A percentile compares a stretch with the other conserved stretches of the same genome.
Conservation (phyloP, 129 eudicot genomes). For the Centaurea solstitialis region DNA sequence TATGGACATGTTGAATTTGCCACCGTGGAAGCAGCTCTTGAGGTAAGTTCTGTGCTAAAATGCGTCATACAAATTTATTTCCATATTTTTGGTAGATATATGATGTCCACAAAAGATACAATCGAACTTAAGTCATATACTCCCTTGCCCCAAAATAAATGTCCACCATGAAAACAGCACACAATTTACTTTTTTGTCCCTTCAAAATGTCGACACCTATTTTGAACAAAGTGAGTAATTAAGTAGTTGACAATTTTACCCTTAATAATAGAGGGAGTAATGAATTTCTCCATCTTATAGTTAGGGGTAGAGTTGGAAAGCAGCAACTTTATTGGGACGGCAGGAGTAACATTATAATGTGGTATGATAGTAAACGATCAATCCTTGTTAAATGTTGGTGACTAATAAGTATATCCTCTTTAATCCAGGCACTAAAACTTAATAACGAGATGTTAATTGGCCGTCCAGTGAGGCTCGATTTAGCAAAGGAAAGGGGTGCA, state of each 20-base stretch:
- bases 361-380: neutral
- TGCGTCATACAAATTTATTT: neutral
- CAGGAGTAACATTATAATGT: neutral
- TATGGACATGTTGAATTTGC: conserved; percentile 94
- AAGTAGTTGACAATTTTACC: neutral
- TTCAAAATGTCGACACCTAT: neutral
- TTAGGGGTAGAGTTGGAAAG: neutral
- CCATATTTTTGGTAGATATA: neutral
- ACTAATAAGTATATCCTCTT: neutral
- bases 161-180: neutral
- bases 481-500: conserved; percentile 67
- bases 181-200: neutral
- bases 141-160: too few relatives aligned
- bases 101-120: neutral
- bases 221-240: neutral
- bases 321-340: neutral
- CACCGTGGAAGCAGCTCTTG: conserved; percentile 63
- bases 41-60: conserved; percentile 40
- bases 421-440: conserved; percentile 58
- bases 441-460: conserved; percentile 45
- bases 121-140: neutral
- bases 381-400: neutral
- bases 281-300: neutral
- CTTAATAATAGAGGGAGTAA: neutral
- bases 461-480: conserved; percentile 59